These are phyloP conservation scores for Coemansia sp. DNA, from an alignment of 192 early-diverging fungal species.

Conservation along the genomic window DNA sequence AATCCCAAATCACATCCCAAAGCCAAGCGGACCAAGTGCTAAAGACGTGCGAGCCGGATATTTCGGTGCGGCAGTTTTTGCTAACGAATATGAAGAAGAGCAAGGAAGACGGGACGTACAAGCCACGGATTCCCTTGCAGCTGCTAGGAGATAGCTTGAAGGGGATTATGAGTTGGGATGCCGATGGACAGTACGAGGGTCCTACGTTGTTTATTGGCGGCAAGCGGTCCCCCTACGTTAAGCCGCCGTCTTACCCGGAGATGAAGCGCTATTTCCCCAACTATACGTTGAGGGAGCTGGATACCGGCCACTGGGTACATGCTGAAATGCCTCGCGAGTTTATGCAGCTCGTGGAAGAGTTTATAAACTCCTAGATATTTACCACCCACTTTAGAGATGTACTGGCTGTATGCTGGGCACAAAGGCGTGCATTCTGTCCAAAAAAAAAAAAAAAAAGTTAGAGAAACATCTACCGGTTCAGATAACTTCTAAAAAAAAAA, in stretches of 20 bases:
- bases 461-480: too few species aligned
- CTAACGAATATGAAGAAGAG: constrained; percentile 84
- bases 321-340: constrained; percentile 71
- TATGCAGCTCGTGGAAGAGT: constrained; percentile 54
- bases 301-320: constrained; percentile 94
- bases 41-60: constrained; percentile 50
- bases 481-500: too few species aligned
- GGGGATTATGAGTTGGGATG: constrained; percentile 56
- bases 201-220: constrained; percentile 86
- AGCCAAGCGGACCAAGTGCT: constrained; percentile 63
- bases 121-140: constrained; percentile 74
- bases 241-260: constrained; percentile 46
- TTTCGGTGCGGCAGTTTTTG: constrained; percentile 74
- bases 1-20: constrained; percentile 49
- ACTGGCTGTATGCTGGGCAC: too few species aligned
- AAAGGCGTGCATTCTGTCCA: too few species aligned
- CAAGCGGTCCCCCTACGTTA: constrained; percentile 63
- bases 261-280: constrained; percentile 77
- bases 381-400: too few species aligned
- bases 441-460: too few species aligned
- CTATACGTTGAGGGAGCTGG: constrained; percentile 59
- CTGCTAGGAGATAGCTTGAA: constrained; percentile 59
- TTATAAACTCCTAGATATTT: constrained; percentile 8
- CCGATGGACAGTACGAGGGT: constrained; percentile 53
- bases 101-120: constrained; percentile 38